Percentiles rank a stretch among this genome's conserved stretches.
Evolutionary conservation across 352 stramenopile species (phyloP).

Genomic region (Thraustochytrium striatum): DNA sequence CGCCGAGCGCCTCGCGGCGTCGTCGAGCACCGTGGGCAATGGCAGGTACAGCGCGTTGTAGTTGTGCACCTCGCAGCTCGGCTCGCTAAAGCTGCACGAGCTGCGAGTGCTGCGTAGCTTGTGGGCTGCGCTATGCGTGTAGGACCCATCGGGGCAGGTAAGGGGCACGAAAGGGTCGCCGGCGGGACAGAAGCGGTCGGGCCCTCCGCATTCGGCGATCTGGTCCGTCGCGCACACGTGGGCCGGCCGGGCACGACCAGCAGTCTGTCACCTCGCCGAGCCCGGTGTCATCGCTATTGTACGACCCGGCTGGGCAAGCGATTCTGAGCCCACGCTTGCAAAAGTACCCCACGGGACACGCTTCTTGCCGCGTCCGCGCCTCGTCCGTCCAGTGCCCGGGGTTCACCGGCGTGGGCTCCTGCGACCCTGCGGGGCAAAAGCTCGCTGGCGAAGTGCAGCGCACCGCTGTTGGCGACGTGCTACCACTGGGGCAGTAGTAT

Average conservation of each 20-base stretch:
- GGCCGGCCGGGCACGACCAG: constrained; percentile 25
- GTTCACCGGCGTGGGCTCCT: constrained; percentile 60
- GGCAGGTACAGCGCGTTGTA: constrained; percentile 24
- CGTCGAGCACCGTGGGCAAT: constrained; percentile 51
- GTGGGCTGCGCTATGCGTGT: constrained; percentile 43
- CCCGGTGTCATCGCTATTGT: neutral
- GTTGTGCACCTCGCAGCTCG: neutral
- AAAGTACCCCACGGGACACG: constrained; percentile 9
- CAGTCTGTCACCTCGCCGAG: neutral
- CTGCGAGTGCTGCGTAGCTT: neutral
- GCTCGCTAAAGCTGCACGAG: neutral
- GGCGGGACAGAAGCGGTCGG: constrained; percentile 49
- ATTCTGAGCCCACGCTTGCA: constrained; percentile 10
- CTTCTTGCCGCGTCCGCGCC: constrained; percentile 5
- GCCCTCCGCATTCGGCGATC: constrained; percentile 47
- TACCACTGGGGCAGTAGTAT: constrained; percentile 65
- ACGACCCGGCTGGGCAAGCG: constrained; percentile 10
- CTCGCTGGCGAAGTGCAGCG: constrained; percentile 57
- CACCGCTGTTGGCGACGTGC: constrained; percentile 46
- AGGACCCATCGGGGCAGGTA: constrained; percentile 52
- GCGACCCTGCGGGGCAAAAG: constrained; percentile 68
- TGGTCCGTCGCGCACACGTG: constrained; percentile 21
- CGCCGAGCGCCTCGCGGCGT: constrained; percentile 56
- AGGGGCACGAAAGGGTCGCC: constrained; percentile 46
- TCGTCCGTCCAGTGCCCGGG: constrained; percentile 63